Percentiles rank a stretch among this genome's conserved stretches.
phyloP scores from a whole-genome alignment of 768 basidiomycete genomes.

The Mrakia frigida region DNA sequence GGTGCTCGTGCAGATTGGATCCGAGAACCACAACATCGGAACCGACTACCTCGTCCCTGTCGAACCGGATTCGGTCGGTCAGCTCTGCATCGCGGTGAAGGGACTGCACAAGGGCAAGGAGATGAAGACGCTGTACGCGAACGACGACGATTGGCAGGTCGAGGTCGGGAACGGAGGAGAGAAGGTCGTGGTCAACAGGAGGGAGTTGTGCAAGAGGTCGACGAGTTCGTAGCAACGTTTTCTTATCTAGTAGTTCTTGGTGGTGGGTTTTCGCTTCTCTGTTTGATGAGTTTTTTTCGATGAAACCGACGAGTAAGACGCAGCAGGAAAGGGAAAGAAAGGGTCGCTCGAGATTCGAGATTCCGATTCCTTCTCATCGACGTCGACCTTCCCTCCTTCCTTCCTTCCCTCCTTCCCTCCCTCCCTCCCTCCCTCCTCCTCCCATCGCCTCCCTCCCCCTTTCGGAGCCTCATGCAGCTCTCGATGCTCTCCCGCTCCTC shows the following conservation, averaged over 20 bases:
- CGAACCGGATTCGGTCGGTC: conserved; percentile 37
- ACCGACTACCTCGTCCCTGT: conserved; percentile 40
- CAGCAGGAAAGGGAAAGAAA: too few species aligned
- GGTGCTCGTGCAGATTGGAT: conserved; percentile 32
- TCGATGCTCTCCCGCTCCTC: conserved; percentile 1
- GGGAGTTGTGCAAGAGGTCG: conserved; percentile 37
- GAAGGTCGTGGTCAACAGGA: conserved; percentile 36
- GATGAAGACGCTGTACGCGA: conserved; percentile 38
- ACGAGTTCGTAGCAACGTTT: not conserved
- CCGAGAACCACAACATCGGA: conserved; percentile 37
- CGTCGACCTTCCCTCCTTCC: not conserved
- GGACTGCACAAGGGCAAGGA: conserved; percentile 38
- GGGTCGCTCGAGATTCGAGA: not conserved
- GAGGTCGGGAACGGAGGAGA: conserved; percentile 36
- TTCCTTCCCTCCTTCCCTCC: not conserved
- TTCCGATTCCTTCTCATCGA: not conserved
- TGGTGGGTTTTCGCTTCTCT: not conserved
- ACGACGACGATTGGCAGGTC: conserved; percentile 43
- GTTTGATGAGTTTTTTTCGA: not conserved
- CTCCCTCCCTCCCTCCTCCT: not conserved
- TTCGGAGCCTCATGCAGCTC: not conserved
- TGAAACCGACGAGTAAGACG: too few species aligned
- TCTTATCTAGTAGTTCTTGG: not conserved
- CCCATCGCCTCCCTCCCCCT: not conserved
- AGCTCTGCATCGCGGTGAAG: conserved; percentile 37